Evolutionary conservation across 768 basidiomycete genomes (phyloP).

Genomic region (Tricholoma flavovirens): DNA sequence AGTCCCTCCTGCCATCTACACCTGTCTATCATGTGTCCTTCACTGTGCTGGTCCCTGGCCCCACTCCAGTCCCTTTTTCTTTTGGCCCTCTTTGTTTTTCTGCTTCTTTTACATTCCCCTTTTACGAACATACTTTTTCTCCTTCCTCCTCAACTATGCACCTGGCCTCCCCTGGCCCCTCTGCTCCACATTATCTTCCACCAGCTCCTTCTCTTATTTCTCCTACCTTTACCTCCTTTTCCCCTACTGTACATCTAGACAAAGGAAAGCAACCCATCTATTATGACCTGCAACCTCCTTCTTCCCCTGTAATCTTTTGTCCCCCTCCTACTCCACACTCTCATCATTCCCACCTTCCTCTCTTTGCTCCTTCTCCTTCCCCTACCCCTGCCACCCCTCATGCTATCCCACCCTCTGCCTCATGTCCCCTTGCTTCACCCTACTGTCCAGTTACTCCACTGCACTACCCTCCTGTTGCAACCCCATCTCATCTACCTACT

Average conservation of each 20-base stretch:
- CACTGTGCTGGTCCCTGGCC: not conserved
- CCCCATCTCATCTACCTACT: not conserved
- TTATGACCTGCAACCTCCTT: not conserved
- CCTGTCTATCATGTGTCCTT: not conserved
- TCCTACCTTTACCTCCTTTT: not conserved
- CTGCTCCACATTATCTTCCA: not conserved
- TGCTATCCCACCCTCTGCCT: not conserved
- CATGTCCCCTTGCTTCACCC: not conserved
- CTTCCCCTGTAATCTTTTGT: not conserved
- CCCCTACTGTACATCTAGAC: not conserved
- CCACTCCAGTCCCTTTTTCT: not conserved
- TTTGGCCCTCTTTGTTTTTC: not conserved
- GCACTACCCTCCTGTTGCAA: not conserved
- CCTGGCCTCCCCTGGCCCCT: too few relatives aligned
- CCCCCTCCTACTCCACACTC: not conserved
- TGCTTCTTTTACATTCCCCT: not conserved
- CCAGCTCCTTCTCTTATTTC: not conserved
- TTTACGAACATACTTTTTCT: not conserved
- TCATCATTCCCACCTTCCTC: not conserved
- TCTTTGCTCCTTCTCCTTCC: too few relatives aligned
- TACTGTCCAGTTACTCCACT: not conserved
- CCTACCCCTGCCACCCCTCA: not conserved
- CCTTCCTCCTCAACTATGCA: not conserved
- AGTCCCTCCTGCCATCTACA: not conserved
- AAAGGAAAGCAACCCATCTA: not conserved